These are phyloP conservation scores for Termitomyces sp. DNA, from an alignment of 768 basidiomycete species.

Conservation along the genomic window DNA sequence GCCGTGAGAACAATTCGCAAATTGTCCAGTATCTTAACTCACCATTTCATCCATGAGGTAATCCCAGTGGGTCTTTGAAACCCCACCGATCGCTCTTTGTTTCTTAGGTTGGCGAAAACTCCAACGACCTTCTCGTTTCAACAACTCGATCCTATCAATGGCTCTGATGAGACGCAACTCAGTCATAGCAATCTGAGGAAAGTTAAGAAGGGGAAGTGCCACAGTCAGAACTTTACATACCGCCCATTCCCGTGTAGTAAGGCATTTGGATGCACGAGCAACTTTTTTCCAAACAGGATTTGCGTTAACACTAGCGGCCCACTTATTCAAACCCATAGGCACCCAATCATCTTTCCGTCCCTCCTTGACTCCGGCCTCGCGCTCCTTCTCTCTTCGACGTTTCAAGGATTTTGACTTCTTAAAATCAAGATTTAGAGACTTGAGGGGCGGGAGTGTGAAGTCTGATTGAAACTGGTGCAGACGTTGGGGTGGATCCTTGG, in stretches of 20 bases:
- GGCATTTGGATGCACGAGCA: constrained; percentile 67
- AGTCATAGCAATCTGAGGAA: constrained; percentile 62
- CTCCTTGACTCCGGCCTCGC: constrained; percentile 29
- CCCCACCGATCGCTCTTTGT: constrained; percentile 72
- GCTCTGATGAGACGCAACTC: constrained; percentile 78
- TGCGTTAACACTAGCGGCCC: constrained; percentile 70
- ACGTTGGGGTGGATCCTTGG: constrained; percentile 20
- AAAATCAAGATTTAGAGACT: constrained; percentile 51
- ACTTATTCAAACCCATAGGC: constrained; percentile 63
- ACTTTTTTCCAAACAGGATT: constrained; percentile 77
- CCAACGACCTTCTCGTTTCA: constrained; percentile 83
- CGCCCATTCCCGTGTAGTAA: constrained; percentile 80
- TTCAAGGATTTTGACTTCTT: constrained; percentile 31
- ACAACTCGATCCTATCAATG: constrained; percentile 77
- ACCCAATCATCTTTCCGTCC: constrained; percentile 52
- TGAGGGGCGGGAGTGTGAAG: constrained; percentile 55
- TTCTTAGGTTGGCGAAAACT: constrained; percentile 95
- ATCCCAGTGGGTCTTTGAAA: constrained; percentile 90
- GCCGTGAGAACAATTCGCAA: not conserved
- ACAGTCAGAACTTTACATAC: constrained; percentile 40
- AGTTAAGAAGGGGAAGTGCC: not conserved
- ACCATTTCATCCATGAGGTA: constrained; percentile 97
- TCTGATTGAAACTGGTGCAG: constrained; percentile 38
- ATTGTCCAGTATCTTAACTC: constrained; percentile 18
- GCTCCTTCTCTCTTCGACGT: constrained; percentile 45